Conservation (phyloP, 1,284 basidiomycete species). For the Boletus semigastroideus region DNA sequence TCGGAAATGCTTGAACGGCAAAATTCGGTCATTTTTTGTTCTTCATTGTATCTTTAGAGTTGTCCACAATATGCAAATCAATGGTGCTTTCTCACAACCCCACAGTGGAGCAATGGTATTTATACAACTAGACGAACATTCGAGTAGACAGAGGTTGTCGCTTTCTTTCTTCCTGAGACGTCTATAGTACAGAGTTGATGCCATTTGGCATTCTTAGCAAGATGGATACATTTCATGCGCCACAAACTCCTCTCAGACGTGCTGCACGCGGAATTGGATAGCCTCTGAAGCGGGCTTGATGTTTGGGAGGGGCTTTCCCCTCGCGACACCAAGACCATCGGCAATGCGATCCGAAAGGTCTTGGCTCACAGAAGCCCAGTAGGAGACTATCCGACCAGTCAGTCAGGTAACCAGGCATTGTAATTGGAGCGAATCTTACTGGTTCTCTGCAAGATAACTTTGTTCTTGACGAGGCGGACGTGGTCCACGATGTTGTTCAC, state of each 20-base stretch:
- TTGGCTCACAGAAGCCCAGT: slow-evolving; percentile 79
- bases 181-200: slow-evolving; percentile 10
- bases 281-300: slow-evolving; percentile 62
- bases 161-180: slow-evolving; percentile 6
- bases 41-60: slow-evolving; percentile 62
- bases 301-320: slow-evolving; percentile 56
- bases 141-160: neutral
- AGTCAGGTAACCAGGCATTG: slow-evolving; percentile 1
- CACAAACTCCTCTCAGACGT: slow-evolving; percentile 3
- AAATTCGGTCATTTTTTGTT: slow-evolving; percentile 93
- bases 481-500: slow-evolving; percentile 79
- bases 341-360: slow-evolving; percentile 73
- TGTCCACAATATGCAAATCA: no score
- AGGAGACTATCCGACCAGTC: slow-evolving; percentile 54
- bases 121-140: neutral
- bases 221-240: neutral
- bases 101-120: no score
- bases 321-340: slow-evolving; percentile 61
- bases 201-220: neutral
- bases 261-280: slow-evolving; percentile 45
- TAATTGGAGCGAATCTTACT: slow-evolving; percentile 44
- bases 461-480: slow-evolving; percentile 64
- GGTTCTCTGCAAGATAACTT: slow-evolving; percentile 66
- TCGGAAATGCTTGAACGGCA: slow-evolving; percentile 89
- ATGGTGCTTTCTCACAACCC: no score